Evolutionary conservation across 805 yeast species (phyloP), one percentile per base, ranked within the genome.

Genomic region (Blastobotrys parvus): DNA sequence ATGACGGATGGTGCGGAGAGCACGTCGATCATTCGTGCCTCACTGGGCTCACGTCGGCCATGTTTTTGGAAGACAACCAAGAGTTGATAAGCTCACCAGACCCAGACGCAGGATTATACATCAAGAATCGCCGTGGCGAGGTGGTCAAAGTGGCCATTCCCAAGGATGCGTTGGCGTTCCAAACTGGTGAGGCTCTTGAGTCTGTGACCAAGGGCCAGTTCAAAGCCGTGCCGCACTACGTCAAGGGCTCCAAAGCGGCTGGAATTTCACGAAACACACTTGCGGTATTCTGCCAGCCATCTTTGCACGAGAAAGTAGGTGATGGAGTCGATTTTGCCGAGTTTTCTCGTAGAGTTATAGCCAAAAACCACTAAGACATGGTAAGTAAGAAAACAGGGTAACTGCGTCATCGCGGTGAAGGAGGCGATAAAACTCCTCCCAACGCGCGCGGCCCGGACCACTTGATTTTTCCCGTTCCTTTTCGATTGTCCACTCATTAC

Each of bases 261-360:
- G 66, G 18, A 43, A 56, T 74, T 21, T 65, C 74, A 16, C 59
- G 82, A 43, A 76, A 74, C 49, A 76, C 82, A 0, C 58, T 77
- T 45, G 82, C 83, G 1, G 78, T 77, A 5, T 77, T 77, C 51
- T 72, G 79, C 51, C 82, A 77, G 58, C 83, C 82, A 1, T 68
- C 72, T 33, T 57, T 77, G 41, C 70, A 72, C 33, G 78, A 69
- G 43, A 53, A 38, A 53, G 73, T 77, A 11, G 74, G 71, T 43
- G 58, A 53, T 0, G 53, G 38, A 3, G 73, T 71, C 53, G 67
- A 65, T 33, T 77, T 77, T 61, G 80, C 79, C 10, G 57, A 63
- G 43, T 77, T 60, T 52, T 61, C 80, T 2, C 59, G 57, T 35
- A 54, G 72, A 27, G 68, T 76, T 1, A 48, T 77, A 21, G 41